phyloP scores from a whole-genome alignment of 1,284 basidiomycete genomes.

The Mycosarcoma maydis region DNA sequence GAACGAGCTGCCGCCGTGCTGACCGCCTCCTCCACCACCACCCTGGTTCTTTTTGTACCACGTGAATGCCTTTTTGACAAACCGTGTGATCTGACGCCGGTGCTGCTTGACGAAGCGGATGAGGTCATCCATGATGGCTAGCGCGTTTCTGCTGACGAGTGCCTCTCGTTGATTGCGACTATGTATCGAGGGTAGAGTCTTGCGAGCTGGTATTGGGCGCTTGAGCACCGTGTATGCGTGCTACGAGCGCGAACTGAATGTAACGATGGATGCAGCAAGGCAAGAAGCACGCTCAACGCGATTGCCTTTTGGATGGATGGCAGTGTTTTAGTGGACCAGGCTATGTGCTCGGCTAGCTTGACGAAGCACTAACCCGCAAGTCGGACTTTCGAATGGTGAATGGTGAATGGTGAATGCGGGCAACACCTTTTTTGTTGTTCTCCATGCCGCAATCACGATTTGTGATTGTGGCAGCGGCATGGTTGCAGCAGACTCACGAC shows the following conservation, averaged over 20 bases:
- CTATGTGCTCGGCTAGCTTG: conserved; percentile 3
- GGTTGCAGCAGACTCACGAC: too few species aligned
- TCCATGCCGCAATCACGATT: too few species aligned
- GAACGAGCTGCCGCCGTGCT: conserved; percentile 16
- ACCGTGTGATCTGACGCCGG: conserved; percentile 49
- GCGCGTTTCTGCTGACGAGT: too few species aligned
- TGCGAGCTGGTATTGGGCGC: background rate
- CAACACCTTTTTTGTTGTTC: too few species aligned
- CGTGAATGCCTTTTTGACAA: conserved; percentile 58
- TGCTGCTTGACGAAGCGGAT: conserved; percentile 61
- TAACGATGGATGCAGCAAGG: background rate
- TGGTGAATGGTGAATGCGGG: too few species aligned
- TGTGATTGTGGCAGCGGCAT: too few species aligned
- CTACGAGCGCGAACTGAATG: too few species aligned
- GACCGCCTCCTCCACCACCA: conserved; percentile 8
- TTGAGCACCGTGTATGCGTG: too few species aligned
- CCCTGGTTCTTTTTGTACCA: conserved; percentile 55
- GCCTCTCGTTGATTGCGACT: too few species aligned
- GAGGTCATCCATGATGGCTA: conserved; percentile 49
- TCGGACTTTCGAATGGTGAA: conserved; percentile 1
- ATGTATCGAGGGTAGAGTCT: background rate
- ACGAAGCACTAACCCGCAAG: background rate
- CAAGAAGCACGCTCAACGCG: background rate
- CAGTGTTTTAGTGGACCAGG: too few species aligned
- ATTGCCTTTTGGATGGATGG: background rate